Evolutionary conservation across 352 stramenopile species (phyloP).

Genomic region (Saprolegnia parasitica): DNA sequence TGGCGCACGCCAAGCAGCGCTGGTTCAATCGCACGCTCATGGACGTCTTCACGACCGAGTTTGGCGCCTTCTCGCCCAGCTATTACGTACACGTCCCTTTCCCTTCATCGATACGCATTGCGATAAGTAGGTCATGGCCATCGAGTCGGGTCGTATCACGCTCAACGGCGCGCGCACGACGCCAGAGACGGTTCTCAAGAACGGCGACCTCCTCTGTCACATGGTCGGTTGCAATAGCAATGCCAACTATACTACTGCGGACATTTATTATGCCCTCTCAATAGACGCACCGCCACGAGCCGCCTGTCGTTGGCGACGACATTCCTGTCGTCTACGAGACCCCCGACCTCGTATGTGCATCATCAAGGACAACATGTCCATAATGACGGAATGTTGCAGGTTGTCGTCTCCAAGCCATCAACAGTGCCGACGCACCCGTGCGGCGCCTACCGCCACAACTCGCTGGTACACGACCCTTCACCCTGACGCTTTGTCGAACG

Average conservation of each 20-base stretch:
- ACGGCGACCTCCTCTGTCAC: slow-evolving; percentile 92
- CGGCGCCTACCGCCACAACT: slow-evolving; percentile 94
- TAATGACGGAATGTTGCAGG: slow-evolving; percentile 35
- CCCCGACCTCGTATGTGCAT: slow-evolving; percentile 57
- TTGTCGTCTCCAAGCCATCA: slow-evolving; percentile 86
- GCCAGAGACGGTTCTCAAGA: slow-evolving; percentile 81
- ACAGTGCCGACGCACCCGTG: slow-evolving; percentile 94
- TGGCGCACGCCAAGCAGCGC: slow-evolving; percentile 91
- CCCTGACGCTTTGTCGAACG: neutral
- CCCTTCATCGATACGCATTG: neutral
- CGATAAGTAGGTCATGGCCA: slow-evolving; percentile 79
- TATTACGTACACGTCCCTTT: slow-evolving; percentile 59
- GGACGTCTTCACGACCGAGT: slow-evolving; percentile 87
- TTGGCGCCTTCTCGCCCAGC: slow-evolving; percentile 76
- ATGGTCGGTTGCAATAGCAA: slow-evolving; percentile 44
- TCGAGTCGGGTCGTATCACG: slow-evolving; percentile 90
- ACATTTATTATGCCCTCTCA: slow-evolving; percentile 3
- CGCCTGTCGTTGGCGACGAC: slow-evolving; percentile 84
- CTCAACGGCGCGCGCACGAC: slow-evolving; percentile 85
- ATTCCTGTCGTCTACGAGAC: slow-evolving; percentile 77
- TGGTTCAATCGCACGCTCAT: slow-evolving; percentile 91
- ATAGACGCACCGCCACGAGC: slow-evolving; percentile 94
- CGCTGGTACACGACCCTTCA: slow-evolving; percentile 55
- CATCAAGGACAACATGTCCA: neutral
- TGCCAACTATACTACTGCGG: neutral